phyloP scores from a whole-genome alignment of 1,284 basidiomycete species.

The Cutaneotrichosporon sp. region DNA sequence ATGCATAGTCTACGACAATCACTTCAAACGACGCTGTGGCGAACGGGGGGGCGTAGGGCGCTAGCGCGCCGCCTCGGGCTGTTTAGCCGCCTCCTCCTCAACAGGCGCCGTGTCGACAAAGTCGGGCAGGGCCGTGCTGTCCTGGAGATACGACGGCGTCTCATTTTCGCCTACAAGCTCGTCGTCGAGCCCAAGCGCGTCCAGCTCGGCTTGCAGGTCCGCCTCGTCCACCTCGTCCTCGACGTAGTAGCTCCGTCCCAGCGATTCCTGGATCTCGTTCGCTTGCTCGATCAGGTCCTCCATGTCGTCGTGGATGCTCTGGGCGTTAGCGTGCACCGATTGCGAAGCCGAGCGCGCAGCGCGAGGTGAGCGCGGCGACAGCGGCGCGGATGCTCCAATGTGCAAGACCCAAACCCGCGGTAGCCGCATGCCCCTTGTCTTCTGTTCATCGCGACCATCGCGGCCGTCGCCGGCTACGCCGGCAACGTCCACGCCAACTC shows the following conservation, averaged over 20 bases:
- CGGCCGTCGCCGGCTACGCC: no score
- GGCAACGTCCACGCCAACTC: no score
- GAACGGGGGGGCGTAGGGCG: no score
- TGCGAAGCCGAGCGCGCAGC: no score
- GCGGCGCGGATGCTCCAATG: neutral
- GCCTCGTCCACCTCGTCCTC: slow-evolving; percentile 98
- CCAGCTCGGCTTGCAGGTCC: slow-evolving; percentile 91
- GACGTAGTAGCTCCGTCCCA: slow-evolving; percentile 89
- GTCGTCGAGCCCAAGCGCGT: slow-evolving; percentile 73
- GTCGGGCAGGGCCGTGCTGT: slow-evolving; percentile 78
- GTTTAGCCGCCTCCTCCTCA: slow-evolving; percentile 28
- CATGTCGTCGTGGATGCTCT: slow-evolving; percentile 97
- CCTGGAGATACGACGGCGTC: slow-evolving; percentile 74
- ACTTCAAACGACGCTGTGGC: neutral
- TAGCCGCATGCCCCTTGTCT: no score
- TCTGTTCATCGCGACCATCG: neutral
- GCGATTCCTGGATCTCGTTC: slow-evolving; percentile 93
- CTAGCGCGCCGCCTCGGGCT: slow-evolving; percentile 27
- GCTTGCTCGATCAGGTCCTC: slow-evolving; percentile 95
- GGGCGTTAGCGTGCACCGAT: slow-evolving; percentile 4
- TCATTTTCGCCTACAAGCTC: slow-evolving; percentile 68
- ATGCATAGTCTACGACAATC: neutral
- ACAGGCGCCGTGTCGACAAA: slow-evolving; percentile 77
- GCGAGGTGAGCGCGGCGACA: no score
- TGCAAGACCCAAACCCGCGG: neutral